Base-by-base conservation (phyloP, 257 asterid genomes). In the Capsicum pubescens region DNA sequence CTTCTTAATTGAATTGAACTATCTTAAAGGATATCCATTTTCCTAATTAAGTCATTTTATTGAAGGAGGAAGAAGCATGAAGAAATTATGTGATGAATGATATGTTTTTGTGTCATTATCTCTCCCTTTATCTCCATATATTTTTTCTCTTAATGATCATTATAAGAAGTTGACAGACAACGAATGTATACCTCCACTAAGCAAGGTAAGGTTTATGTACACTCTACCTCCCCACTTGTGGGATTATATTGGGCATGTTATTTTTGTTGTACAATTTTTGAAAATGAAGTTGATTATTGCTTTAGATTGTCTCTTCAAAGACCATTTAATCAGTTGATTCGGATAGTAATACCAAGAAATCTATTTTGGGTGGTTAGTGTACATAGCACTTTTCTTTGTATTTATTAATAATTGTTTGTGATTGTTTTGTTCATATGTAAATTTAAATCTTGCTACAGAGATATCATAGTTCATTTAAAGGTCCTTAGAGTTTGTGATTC, bases 31-130 rank as follows among this genome's bases (percentile, higher is more conserved):
- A 9, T 15, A 56, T 67, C 60, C 77, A 59, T 35, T 69, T 82
- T 42, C 56, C 84, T 83, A 35, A 77, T 50, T 57, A 63, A 21
- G 36, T 76, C 68, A 60, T 26, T 82, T 83, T 72, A 86, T 52
- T 55, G 88, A 90, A 96, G 99, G 98, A 94, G 84, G 99, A 96
- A 71, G 98, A 96, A 90, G 90, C 88, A 35, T 91, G 98, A 60
- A 93, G 99, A 90, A 96, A 96, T 87, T 92, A 98, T 78, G 86
- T 86, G 87, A 93, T 94, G 98, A 87, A 84, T 77, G 97, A 96
- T 86, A 92, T 96, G 99, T 94, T 84, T 96, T 96, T 83, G 86
- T 96, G 69, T 95, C 99, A 15, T 59, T 91, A 77, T 89, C 98
- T 84, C 98, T 93, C 91, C 90, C 95, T 3, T 91, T 96, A 35